These are phyloP conservation scores for Metarhizium anisopliae DNA, from an alignment of 2,329 filamentous ascomycete genomes.

Conservation along the genomic window DNA sequence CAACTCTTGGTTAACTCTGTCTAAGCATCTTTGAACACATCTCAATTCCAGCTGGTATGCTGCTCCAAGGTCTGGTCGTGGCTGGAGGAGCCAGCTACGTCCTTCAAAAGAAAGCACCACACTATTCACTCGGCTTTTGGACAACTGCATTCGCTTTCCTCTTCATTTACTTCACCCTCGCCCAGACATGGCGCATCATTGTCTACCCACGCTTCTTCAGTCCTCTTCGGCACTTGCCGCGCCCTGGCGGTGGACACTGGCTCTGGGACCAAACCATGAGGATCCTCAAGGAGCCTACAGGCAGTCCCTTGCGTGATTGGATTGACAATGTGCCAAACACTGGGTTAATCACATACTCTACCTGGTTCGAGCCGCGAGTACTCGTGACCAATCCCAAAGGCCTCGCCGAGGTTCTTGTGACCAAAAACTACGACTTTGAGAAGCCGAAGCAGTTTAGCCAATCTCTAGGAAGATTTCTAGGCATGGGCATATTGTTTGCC, in stretches of 20 bases:
- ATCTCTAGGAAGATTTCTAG: neutral
- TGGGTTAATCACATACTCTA: neutral
- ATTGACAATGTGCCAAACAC: neutral
- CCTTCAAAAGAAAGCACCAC: neutral
- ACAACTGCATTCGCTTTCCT: neutral
- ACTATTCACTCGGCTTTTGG: neutral
- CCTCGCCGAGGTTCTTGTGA: neutral
- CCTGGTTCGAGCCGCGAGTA: neutral
- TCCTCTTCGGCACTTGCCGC: conserved; percentile 12
- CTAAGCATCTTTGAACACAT: no score
- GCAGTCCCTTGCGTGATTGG: neutral
- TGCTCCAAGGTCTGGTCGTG: neutral
- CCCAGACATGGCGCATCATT: conserved; percentile 12
- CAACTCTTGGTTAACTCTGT: no score
- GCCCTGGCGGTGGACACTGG: conserved; percentile 3
- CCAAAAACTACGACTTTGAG: neutral
- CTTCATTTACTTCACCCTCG: conserved; percentile 4
- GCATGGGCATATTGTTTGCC: neutral
- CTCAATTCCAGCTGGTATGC: no score
- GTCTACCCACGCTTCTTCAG: conserved; percentile 14
- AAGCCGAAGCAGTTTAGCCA: neutral
- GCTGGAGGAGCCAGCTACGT: neutral
- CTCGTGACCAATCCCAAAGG: neutral
- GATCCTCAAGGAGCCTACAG: neutral
- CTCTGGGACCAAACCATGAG: conserved; percentile 39